Conservation (phyloP, 1,284 basidiomycete genomes). For the Cryptococcus depauperatus region DNA sequence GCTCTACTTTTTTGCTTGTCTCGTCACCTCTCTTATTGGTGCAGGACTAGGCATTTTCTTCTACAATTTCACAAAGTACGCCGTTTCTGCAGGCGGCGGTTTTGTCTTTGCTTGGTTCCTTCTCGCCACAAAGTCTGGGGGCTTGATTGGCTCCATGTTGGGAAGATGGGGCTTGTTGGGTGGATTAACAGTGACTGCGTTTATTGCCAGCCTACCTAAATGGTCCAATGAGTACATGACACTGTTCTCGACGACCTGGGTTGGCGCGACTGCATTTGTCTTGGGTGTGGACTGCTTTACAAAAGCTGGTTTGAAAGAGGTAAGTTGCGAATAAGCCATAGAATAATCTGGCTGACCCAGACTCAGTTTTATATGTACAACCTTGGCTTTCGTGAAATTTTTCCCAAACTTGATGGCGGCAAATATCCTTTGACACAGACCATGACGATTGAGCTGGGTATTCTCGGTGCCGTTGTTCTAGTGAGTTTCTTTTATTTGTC, state of each 20-base stretch:
- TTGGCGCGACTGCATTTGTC: slow-evolving; percentile 87
- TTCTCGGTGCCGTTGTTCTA: slow-evolving; percentile 61
- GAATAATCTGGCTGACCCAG: background rate
- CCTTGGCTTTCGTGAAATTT: slow-evolving; percentile 62
- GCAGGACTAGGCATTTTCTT: slow-evolving; percentile 82
- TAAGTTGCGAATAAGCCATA: slow-evolving; percentile 21
- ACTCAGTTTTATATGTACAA: slow-evolving; percentile 83
- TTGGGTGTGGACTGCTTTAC: slow-evolving; percentile 91
- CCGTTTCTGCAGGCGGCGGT: slow-evolving; percentile 81
- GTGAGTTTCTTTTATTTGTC: slow-evolving; percentile 21
- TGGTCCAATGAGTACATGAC: slow-evolving; percentile 71
- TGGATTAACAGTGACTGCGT: slow-evolving; percentile 52
- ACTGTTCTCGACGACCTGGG: slow-evolving; percentile 62
- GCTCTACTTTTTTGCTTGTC: slow-evolving; percentile 75
- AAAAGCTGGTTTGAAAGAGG: slow-evolving; percentile 79
- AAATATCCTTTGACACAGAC: slow-evolving; percentile 80
- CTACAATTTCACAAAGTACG: slow-evolving; percentile 72
- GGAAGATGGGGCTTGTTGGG: slow-evolving; percentile 78
- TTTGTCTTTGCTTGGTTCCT: slow-evolving; percentile 80
- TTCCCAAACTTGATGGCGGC: slow-evolving; percentile 63
- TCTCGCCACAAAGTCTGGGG: slow-evolving; percentile 72
- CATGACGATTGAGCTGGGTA: slow-evolving; percentile 88
- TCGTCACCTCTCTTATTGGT: slow-evolving; percentile 71
- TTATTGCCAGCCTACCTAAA: slow-evolving; percentile 58
- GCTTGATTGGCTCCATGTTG: slow-evolving; percentile 68